phyloP scores from a whole-genome alignment of 129 eudicot species.

The Tanacetum coccineum region DNA sequence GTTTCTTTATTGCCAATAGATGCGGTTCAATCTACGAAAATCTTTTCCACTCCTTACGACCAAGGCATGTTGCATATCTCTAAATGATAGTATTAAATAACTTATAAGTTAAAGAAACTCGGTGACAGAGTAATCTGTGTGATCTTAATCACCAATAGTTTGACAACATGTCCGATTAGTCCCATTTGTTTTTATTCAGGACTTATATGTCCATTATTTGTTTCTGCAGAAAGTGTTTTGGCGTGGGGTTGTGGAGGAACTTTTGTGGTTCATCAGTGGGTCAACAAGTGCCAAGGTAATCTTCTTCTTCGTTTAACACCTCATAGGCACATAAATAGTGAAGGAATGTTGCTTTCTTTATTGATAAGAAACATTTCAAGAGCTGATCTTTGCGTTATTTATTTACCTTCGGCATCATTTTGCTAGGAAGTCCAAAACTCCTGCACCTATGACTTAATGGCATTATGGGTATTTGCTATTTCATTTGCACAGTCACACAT shows the following conservation, averaged over 20 bases:
- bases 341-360: background rate
- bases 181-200: background rate
- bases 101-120: background rate
- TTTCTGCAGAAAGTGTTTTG: slow-evolving; percentile 73
- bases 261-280: slow-evolving; percentile 97
- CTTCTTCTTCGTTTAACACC: background rate
- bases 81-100: background rate
- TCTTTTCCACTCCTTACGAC: slow-evolving; percentile 88
- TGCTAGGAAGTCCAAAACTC: too few relatives aligned
- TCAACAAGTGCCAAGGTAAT: slow-evolving; percentile 92
- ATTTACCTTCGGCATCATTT: background rate
- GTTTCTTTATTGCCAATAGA: slow-evolving; percentile 37
- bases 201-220: slow-evolving; percentile 5
- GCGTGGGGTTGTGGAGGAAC: slow-evolving; percentile 97
- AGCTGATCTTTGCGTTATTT: background rate
- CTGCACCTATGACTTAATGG: too few relatives aligned
- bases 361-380: background rate
- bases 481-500: slow-evolving; percentile 12
- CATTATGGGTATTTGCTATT: slow-evolving; percentile 4
- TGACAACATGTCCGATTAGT: background rate
- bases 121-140: background rate
- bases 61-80: slow-evolving; percentile 48
- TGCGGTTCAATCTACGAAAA: slow-evolving; percentile 78
- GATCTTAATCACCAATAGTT: background rate
- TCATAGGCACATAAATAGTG: background rate